Evolutionary conservation across 1,284 basidiomycete genomes (phyloP), one percentile per base, ranked within the genome.

Genomic region (Singerocomus inundabilis): DNA sequence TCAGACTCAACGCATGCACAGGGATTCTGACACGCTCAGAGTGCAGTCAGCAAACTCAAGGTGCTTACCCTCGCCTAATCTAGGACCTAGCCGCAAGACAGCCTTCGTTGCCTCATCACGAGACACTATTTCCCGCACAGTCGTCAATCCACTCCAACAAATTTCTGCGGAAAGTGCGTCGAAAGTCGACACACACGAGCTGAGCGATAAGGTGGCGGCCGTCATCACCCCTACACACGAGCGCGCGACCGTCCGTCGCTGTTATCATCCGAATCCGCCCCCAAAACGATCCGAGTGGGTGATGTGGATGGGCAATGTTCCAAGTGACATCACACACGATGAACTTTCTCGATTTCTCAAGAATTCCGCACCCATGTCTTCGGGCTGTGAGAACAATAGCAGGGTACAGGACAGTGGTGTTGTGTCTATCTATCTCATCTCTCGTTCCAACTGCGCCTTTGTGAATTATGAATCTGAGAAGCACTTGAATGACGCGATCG

Each of bases 301-400:
- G 3, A 92, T 97, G 89, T 98, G 95, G 96, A 83, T 83, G 15
- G 93, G 93, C 10, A 96, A 95, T 59, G 86, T 95, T 5, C 90
- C 92, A 1, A 77, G 78, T 11, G 91, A 97, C 61, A 85, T 92
- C 6, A 86, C 84, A 0, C 82, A 93, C 53, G 87, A 93, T 59
- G 95, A 98, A 67, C 76, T 98, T 3, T 93, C 88, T 88, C 74
- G 76, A 4, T 94, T 95, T 66, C 96, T 98, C 72, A 85, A 79
- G 47, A 70, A 70, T 43, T 59, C 70, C 6, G 56, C 58, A 24
- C 28, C 44, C 28, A 11, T 15, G 15, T 56, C 47, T 44, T 48
- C 52, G 41, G 54, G 29, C 51, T 34, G 52, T 25, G 34, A 49
- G 44, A 36, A 37, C 36, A 35, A 36, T 44, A 29, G 48, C 38